phyloP scores from a whole-genome alignment of 805 yeast genomes.

The Novakomyces olei region DNA sequence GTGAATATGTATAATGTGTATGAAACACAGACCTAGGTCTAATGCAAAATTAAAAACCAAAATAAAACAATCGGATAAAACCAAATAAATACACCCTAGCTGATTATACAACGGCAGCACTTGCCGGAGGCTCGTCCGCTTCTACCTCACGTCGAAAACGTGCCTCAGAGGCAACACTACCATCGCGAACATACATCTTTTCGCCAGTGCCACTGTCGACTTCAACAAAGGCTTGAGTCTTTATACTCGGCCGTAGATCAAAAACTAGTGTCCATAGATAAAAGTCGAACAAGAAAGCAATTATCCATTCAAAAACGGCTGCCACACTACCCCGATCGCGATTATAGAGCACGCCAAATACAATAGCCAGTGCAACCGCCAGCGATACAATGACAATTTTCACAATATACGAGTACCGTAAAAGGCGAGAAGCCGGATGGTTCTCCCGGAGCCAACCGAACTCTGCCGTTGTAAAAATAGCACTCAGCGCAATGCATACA shows the following conservation, averaged over 20 bases:
- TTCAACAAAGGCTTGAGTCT: too few species aligned
- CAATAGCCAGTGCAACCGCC: constrained; percentile 46
- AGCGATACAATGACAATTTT: constrained; percentile 44
- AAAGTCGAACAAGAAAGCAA: constrained; percentile 68
- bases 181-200: too few species aligned
- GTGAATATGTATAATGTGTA: too few species aligned
- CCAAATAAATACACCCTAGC: too few species aligned
- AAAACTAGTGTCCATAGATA: constrained; percentile 38
- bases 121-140: too few species aligned
- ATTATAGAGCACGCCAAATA: constrained; percentile 31
- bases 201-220: too few species aligned
- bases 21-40: too few species aligned
- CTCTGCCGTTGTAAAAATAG: constrained; percentile 24
- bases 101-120: too few species aligned
- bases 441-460: constrained; percentile 24
- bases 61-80: too few species aligned
- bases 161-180: too few species aligned
- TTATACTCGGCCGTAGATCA: constrained; percentile 35
- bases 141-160: too few species aligned
- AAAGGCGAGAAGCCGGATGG: constrained; percentile 18
- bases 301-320: constrained; percentile 64
- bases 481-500: constrained; percentile 35
- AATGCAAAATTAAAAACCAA: too few species aligned
- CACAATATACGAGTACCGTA: constrained; percentile 22
- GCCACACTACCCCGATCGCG: constrained; percentile 22